Evolutionary conservation across 305 asterid genomes (phyloP), one percentile per base, ranked within the genome.

Genomic region (Nicotiana rustica): DNA sequence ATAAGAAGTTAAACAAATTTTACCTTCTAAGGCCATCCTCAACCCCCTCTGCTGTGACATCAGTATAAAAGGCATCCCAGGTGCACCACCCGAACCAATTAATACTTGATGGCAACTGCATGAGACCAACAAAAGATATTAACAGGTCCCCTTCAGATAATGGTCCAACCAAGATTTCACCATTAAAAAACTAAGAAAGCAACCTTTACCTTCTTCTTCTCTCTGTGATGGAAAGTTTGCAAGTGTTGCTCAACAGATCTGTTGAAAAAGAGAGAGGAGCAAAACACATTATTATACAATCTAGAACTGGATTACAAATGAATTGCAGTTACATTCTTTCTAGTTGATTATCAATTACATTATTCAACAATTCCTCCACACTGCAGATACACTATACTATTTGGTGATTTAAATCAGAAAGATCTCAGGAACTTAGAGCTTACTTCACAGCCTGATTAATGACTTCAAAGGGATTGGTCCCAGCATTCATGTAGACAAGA

Each of bases 81-180:
- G 99, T 95, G 88, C 99, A 96, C 99, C 99, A 96, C 71, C 99
- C 99, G 81, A 96, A 93, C 98, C 99, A 96, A 90, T 96, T 97
- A 31, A 96, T 88, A 79, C 92, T 88, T 19, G 93, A 89, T 57
- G 99, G 99, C 83, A 96, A 77, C 99, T 95, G 82, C 77, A 84
- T 73, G 82, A 64, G 38, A 70, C 38, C 68, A 84, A 83, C 79
- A 71, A 60, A 71, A 66, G 83, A 17, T 83, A 71, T 55, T 81
- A 29, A 41, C 70, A 68, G 18, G 19, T 69, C 70, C 44, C 10
- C 56, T 71, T 75, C 29, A 61, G 52, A 77, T 79, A 31, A 52
- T 67, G 33, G 70, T 35, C 78, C 83, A 67, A 67, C 44, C 19
- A 68, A 44, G 41, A 25, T 61, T 31, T 80, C 41, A 71, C 44